A percentile compares a stretch with the other conserved stretches of the same genome.
These are phyloP conservation scores for Monosporascus cannonballus DNA, from an alignment of 2,329 filamentous ascomycete species.

Conservation along the genomic window DNA sequence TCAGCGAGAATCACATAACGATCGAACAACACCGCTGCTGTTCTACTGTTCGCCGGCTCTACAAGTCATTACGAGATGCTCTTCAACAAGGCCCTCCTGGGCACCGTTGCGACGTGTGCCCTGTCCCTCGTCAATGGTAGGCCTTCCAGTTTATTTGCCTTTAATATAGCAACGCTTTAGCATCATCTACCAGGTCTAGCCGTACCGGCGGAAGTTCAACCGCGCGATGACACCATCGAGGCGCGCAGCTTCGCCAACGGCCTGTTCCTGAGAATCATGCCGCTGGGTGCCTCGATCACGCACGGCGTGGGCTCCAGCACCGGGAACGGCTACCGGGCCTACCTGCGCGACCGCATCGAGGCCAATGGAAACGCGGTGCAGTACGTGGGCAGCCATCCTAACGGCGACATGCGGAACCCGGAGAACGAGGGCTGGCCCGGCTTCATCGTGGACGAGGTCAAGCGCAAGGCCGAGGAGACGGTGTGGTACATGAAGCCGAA, in stretches of 20 bases:
- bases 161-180: not conserved
- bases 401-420: slow-evolving; percentile 22
- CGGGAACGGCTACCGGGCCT: slow-evolving; percentile 16
- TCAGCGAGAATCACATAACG: not conserved
- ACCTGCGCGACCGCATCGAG: slow-evolving; percentile 22
- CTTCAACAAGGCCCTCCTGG: not conserved
- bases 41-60: not conserved
- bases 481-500: slow-evolving; percentile 18
- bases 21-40: not conserved
- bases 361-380: slow-evolving; percentile 16
- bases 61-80: not conserved
- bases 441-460: slow-evolving; percentile 19
- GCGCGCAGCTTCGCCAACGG: slow-evolving; percentile 5
- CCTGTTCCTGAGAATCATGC: slow-evolving; percentile 20
- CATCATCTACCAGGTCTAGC: not conserved
- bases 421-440: slow-evolving; percentile 21
- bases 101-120: not conserved
- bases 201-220: not conserved
- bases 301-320: slow-evolving; percentile 17
- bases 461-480: slow-evolving; percentile 11
- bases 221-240: not conserved
- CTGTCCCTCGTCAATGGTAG: not conserved
- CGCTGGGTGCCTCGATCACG: slow-evolving; percentile 18
- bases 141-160: not conserved
- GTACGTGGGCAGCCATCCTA: slow-evolving; percentile 22